Base-by-base conservation (phyloP, 768 basidiomycete species). In the Pholiota conissans region DNA sequence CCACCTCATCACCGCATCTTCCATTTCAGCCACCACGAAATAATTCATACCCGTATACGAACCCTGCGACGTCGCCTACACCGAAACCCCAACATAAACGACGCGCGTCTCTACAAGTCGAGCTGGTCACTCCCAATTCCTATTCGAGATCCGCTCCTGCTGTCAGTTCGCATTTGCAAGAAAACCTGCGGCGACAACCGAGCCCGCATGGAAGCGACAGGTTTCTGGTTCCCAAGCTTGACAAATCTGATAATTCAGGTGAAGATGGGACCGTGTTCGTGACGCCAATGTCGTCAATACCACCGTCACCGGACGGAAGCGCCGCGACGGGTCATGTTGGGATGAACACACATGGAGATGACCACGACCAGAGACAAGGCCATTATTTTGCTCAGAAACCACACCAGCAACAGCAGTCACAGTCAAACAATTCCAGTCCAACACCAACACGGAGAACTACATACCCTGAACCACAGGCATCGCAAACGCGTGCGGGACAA, bases 251-350 rank as follows among this genome's bases (percentile, higher is more conserved):
- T 5, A 11, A 50, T 16, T 50, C 47, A 6, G 47, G 47, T 2
- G 55, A 49, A 1, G 30, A 26, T 22, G 47, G 49, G 22, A 56
- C 29, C 20, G 55, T 50, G n/a, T 56, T 56, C 28, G 55, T n/a
- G n/a, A 56, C 55, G 14, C 55, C 55, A 14, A 49, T 49, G 48
- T 56, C 55, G 4, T 56, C 55, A 4, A 39, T 50, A n/a, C 55
- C 55, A 16, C 55, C 55, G 24, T 56, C 55, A 22, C 55, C 55
- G 10, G 24, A 27, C 4, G 40, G 24, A 47, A 39, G 28, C 20
- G 35, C n/a, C n/a, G n/a, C n/a, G n/a, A n/a, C n/a, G n/a, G n/a
- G 51, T 4, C 32, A 39, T 22, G 27, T 5, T 11, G 27, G 52
- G 8, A 40, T 18, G 34, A 24, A 27, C 18, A 26, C 52, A 54